Evolutionary conservation across 345 rosid genomes (phyloP).

Genomic region (Eucalyptus globulus): DNA sequence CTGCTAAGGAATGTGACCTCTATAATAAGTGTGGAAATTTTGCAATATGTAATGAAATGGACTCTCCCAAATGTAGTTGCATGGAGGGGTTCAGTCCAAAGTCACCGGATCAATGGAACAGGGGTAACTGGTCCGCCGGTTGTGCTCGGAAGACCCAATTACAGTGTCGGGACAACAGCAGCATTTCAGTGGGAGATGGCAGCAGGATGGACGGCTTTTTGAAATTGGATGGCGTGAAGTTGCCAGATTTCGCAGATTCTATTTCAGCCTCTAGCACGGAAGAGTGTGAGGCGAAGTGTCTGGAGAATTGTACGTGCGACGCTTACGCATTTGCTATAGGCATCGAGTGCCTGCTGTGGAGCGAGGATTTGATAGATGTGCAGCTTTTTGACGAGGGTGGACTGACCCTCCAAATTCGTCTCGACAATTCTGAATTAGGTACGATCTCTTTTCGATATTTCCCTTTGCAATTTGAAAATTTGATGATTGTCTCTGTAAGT

Average conservation of each 20-base stretch:
- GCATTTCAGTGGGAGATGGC: background rate
- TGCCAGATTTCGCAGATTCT: slow-evolving; percentile 24
- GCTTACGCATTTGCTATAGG: slow-evolving; percentile 31
- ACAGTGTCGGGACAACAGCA: slow-evolving; percentile 13
- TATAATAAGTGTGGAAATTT: slow-evolving; percentile 76
- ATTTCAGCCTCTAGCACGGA: background rate
- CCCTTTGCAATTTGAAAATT: background rate
- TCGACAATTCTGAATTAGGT: slow-evolving; percentile 62
- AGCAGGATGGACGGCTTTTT: slow-evolving; percentile 17
- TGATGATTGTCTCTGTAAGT: background rate
- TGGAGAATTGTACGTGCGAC: slow-evolving; percentile 48
- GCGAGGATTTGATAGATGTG: slow-evolving; percentile 37
- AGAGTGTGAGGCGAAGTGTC: slow-evolving; percentile 6
- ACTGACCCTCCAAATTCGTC: slow-evolving; percentile 24
- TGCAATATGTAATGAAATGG: slow-evolving; percentile 28
- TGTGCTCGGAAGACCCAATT: slow-evolving; percentile 15
- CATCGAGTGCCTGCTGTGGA: slow-evolving; percentile 60
- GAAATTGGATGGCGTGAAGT: background rate
- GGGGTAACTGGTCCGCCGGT: slow-evolving; percentile 24
- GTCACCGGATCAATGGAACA: slow-evolving; percentile 7
- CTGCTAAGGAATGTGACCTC: slow-evolving; percentile 41
- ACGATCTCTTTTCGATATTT: background rate
- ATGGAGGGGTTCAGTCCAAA: slow-evolving; percentile 34
- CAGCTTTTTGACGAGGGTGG: slow-evolving; percentile 30
- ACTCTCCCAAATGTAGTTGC: slow-evolving; percentile 34